Evolutionary conservation across 305 asterid genomes (phyloP), one percentile per base, ranked within the genome.

Genomic region (Euphrasia arctica): DNA sequence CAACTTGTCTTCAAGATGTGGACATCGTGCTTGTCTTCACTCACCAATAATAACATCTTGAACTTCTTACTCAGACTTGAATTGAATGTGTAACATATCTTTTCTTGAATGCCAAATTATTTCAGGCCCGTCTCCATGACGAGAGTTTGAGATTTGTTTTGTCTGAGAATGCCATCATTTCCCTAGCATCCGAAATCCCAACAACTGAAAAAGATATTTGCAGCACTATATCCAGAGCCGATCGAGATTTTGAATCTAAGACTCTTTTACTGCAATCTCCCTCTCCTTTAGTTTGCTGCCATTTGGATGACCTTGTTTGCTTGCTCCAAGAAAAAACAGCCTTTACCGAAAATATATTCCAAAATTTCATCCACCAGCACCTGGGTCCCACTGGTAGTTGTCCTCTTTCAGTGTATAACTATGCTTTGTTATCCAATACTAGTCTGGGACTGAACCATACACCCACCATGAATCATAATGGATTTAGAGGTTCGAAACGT

Each of bases 111-210:
- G 70, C 56, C 61, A 51, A 70, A 65, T 76, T 63, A 67, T 79
- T 78, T 74, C 83, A 90, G 99, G 97, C 99, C 49, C 99, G 97
- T 75, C 72, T 93, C 62, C 99, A 93, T 73, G 99, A 93, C 77
- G 99, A 93, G 81, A 84, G 95, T 77, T 73, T 86, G 82, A 83
- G 86, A 78, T 93, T 79, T 65, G 88, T 86, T 65, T 76, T 93
- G 68, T 90, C 96, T 14, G 99, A 93, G 73, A 85, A 78, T 63
- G 95, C 92, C 9, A 80, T 93, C 75, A 66, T 75, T 67, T 76
- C 86, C 42, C 82, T 93, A 60, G 99, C 95, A 54, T 73, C 84
- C 65, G 74, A 79, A 74, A 65, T 64, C 60, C 94, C 99, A 56
- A 72, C 74, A 60, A 77, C 82, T 27, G 85, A 82, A 77, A 72